These are phyloP conservation scores for Luzula sylvatica DNA, from an alignment of 176 grass and related monocot genomes.

Conservation along the genomic window DNA sequence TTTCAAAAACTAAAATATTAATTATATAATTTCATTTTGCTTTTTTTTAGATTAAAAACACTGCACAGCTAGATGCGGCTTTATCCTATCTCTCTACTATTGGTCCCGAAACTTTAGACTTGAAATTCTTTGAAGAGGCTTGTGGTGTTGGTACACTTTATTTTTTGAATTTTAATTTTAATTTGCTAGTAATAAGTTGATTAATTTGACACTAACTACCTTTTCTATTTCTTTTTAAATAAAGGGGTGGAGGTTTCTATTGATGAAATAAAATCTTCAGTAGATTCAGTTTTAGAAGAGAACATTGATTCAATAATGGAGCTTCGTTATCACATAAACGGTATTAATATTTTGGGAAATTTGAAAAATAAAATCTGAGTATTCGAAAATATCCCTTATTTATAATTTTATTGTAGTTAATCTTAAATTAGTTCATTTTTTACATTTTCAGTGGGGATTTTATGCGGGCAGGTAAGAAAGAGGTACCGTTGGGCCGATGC, in stretches of 20 bases:
- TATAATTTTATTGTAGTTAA: not conserved
- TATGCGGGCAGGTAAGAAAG: constrained; percentile 85
- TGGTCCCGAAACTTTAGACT: constrained; percentile 59
- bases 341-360: constrained; percentile 23
- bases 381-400: not conserved
- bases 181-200: constrained; percentile 12
- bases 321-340: constrained; percentile 87
- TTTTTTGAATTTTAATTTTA: not conserved
- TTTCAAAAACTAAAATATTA: not conserved
- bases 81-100: constrained; percentile 51
- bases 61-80: constrained; percentile 74
- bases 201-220: not conserved
- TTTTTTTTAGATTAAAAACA: constrained; percentile 74
- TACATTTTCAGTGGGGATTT: constrained; percentile 52
- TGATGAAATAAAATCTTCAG: constrained; percentile 72
- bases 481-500: constrained; percentile 80
- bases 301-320: constrained; percentile 73
- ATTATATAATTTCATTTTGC: not conserved
- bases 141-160: constrained; percentile 75
- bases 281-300: constrained; percentile 50
- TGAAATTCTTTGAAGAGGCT: constrained; percentile 67
- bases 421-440: not conserved
- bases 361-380: not conserved
- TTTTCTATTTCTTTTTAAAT: constrained; percentile 16
- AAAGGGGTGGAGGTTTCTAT: constrained; percentile 71